Conservation (phyloP, 1,139 yeast species). For the Geotrichum reessii region DNA sequence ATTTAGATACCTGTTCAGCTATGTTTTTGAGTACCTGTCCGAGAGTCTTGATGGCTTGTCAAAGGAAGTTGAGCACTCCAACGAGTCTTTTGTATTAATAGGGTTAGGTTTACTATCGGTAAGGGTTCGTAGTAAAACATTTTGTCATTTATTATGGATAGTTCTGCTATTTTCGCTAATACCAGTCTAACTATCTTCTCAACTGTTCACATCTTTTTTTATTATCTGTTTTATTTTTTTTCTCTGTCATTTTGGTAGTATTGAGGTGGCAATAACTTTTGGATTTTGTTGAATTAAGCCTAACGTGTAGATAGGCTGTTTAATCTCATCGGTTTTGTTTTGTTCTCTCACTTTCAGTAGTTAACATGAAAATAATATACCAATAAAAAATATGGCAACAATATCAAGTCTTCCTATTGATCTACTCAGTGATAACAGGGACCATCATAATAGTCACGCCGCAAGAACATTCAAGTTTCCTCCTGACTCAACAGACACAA, state of each 20-base stretch:
- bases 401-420: not conserved
- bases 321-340: not conserved
- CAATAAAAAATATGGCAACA: too few relatives aligned
- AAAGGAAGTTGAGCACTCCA: not conserved
- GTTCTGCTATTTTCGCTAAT: too few relatives aligned
- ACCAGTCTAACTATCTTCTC: too few relatives aligned
- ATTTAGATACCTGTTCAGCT: not conserved
- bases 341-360: not conserved
- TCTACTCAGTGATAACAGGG: not conserved
- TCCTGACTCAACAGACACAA: not conserved
- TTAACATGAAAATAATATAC: not conserved
- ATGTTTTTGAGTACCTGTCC: not conserved
- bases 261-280: too few relatives aligned
- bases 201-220: not conserved
- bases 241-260: too few relatives aligned
- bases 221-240: too few relatives aligned
- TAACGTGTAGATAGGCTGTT: not conserved
- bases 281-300: too few relatives aligned
- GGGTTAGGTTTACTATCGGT: not conserved
- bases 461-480: conserved; percentile 4
- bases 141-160: not conserved
- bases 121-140: not conserved
- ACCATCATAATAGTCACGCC: not conserved
- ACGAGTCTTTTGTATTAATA: not conserved
- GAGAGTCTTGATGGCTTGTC: not conserved